Conservation (phyloP, 2,329 filamentous ascomycete genomes). For the Clonostachys chloroleuca region DNA sequence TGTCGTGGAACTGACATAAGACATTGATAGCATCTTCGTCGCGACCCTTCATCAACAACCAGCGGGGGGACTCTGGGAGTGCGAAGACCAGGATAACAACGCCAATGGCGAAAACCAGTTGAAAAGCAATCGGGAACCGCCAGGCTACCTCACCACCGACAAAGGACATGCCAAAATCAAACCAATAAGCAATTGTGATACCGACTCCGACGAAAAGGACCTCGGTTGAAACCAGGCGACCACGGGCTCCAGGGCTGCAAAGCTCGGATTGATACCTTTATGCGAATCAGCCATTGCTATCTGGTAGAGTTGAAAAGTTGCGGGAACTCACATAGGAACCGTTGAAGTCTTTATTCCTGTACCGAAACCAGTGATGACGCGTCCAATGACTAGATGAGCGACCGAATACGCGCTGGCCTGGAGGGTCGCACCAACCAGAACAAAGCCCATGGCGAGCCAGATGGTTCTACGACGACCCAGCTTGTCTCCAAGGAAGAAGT, state of each 20-base stretch:
- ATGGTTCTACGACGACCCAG: background rate
- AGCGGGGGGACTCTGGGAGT: slow-evolving; percentile 57
- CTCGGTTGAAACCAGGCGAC: too few species aligned
- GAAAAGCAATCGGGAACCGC: background rate
- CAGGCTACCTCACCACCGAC: background rate
- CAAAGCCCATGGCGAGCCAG: background rate
- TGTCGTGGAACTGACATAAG: slow-evolving; percentile 46
- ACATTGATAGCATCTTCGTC: slow-evolving; percentile 43
- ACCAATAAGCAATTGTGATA: background rate
- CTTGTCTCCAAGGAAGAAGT: background rate
- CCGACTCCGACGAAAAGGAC: background rate
- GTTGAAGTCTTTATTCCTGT: background rate
- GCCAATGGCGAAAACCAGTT: background rate
- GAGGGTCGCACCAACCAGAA: background rate
- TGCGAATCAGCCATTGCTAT: background rate
- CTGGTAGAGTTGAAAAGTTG: background rate
- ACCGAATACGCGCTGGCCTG: background rate
- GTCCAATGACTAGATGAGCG: background rate
- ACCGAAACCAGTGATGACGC: background rate
- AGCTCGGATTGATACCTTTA: background rate
- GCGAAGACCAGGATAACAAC: slow-evolving; percentile 35
- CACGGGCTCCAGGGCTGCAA: background rate
- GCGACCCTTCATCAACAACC: slow-evolving; percentile 47
- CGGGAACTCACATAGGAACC: background rate
- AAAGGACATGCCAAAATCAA: background rate